Conservation (phyloP, 2,329 filamentous ascomycete genomes). For the Penicillium sp. region DNA sequence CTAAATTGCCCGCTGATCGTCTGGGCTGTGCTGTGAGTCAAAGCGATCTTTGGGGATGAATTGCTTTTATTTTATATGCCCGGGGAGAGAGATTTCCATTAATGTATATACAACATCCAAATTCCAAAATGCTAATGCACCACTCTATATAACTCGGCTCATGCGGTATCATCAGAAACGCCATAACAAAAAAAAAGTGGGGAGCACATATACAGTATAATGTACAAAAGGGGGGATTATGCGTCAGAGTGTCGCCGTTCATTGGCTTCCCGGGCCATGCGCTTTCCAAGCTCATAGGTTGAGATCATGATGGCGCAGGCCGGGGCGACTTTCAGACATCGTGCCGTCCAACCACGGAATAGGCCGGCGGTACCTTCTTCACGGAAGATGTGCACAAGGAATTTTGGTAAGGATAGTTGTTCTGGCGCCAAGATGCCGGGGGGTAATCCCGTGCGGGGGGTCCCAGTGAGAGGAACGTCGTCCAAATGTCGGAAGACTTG, state of each 20-base stretch:
- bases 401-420: constrained; percentile 65
- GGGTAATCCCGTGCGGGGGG: constrained; percentile 5
- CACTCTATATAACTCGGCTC: constrained; percentile 19
- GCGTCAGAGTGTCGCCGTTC: constrained; percentile 39
- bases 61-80: background rate
- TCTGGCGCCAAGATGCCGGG: constrained; percentile 49
- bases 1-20: constrained; percentile 9
- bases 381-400: constrained; percentile 83
- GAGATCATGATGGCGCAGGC: constrained; percentile 99
- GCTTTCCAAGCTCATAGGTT: constrained; percentile 92
- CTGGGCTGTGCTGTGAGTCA: constrained; percentile 15
- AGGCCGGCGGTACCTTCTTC: constrained; percentile 72
- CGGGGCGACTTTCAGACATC: constrained; percentile 87
- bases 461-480: constrained; percentile 23
- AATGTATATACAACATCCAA: background rate
- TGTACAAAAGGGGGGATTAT: constrained; percentile 9
- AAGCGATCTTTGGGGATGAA: background rate
- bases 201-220: constrained; percentile 16
- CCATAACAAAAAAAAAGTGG: constrained; percentile 9
- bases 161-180: constrained; percentile 22
- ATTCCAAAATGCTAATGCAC: constrained; percentile 11
- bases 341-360: constrained; percentile 83
- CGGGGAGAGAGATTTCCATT: constrained; percentile 3
- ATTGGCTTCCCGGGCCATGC: constrained; percentile 70
- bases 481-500: constrained; percentile 64